Evolutionary conservation across 2,329 filamentous ascomycete genomes (phyloP).

Genomic region (Ascochyta clinopodiicola): DNA sequence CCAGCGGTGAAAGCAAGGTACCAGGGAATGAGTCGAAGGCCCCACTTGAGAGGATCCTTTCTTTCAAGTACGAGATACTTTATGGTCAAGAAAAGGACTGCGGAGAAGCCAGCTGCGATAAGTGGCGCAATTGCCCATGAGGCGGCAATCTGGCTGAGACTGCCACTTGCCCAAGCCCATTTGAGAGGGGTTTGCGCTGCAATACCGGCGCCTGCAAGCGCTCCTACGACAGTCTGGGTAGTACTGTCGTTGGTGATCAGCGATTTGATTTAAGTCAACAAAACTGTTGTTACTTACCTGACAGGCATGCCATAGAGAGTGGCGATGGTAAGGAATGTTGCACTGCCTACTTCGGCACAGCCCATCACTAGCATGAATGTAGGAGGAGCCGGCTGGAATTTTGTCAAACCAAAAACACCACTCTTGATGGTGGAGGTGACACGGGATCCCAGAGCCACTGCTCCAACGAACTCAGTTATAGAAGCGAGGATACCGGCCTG

Average conservation of each 20-base stretch:
- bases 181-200: conserved; percentile 46
- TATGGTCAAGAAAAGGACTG: conserved; percentile 57
- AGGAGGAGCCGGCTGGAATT: conserved; percentile 56
- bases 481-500: conserved; percentile 59
- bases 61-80: conserved; percentile 60
- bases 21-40: conserved; percentile 56
- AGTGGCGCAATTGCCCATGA: conserved; percentile 59
- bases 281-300: neutral
- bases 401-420: conserved; percentile 60
- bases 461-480: no score
- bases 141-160: conserved; percentile 48
- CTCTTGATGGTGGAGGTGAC: conserved; percentile 69
- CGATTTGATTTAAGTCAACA: no score
- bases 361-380: conserved; percentile 66
- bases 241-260: conserved; percentile 52
- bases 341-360: conserved; percentile 61
- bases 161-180: conserved; percentile 37
- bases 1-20: conserved; percentile 58
- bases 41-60: conserved; percentile 57
- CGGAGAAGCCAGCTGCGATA: conserved; percentile 57
- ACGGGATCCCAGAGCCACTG: conserved; percentile 59
- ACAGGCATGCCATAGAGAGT: conserved; percentile 63
- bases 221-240: conserved; percentile 67
- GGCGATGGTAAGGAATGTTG: conserved; percentile 62
- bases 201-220: conserved; percentile 66